These are phyloP conservation scores for Pyricularia grisea DNA, from an alignment of 2,329 filamentous ascomycete genomes.

Conservation along the genomic window DNA sequence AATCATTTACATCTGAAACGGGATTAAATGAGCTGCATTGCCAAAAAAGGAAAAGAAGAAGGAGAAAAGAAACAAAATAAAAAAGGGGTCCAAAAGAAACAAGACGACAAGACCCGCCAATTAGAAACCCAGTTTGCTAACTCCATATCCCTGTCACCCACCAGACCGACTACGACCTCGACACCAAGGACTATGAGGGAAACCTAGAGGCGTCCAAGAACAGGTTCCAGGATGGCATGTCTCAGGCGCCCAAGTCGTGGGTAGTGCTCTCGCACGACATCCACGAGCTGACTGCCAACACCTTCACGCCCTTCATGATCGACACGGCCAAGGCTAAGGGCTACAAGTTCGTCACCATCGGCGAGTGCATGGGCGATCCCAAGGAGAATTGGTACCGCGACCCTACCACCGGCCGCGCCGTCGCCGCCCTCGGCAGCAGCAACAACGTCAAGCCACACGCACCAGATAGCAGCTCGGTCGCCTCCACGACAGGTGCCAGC, in stretches of 20 bases:
- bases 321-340: slow-evolving; percentile 25
- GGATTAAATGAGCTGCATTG: not conserved
- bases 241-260: slow-evolving; percentile 12
- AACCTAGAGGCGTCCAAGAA: slow-evolving; percentile 17
- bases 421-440: not conserved
- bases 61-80: not conserved
- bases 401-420: slow-evolving; percentile 18
- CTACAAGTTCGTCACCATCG: slow-evolving; percentile 35
- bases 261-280: slow-evolving; percentile 32
- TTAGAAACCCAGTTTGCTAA: not conserved
- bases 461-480: not conserved
- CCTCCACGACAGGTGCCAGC: not conserved
- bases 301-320: slow-evolving; percentile 33
- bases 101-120: not conserved
- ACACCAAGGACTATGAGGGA: slow-evolving; percentile 19
- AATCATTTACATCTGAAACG: not conserved
- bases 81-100: not conserved
- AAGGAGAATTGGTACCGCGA: slow-evolving; percentile 35
- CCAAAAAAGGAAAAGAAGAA: not conserved
- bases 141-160: not conserved
- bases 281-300: slow-evolving; percentile 31
- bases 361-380: slow-evolving; percentile 36
- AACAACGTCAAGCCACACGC: slow-evolving; percentile 1
- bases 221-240: slow-evolving; percentile 11
- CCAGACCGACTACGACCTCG: slow-evolving; percentile 19